phyloP scores from a whole-genome alignment of 192 early-diverging fungal species.

The Pilaira anomala region DNA sequence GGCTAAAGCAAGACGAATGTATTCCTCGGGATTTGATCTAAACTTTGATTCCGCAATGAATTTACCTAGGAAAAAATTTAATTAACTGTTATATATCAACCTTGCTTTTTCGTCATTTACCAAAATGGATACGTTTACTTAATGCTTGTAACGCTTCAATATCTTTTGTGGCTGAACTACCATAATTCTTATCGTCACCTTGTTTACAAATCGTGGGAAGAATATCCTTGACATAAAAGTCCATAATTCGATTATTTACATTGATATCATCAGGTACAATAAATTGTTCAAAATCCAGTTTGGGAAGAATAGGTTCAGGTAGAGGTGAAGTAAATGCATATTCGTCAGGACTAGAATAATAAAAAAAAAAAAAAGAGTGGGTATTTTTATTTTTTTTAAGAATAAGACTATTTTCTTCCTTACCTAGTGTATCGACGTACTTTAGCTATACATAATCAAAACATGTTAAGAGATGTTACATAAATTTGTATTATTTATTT shows the following conservation, averaged over 20 bases:
- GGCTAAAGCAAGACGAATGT: slow-evolving; percentile 38
- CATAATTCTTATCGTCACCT: slow-evolving; percentile 90
- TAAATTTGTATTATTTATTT: too few species aligned
- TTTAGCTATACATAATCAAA: slow-evolving; percentile 34
- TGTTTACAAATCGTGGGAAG: slow-evolving; percentile 68
- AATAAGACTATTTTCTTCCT: not conserved
- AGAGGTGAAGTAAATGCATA: slow-evolving; percentile 85
- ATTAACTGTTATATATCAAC: not conserved
- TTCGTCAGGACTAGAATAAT: slow-evolving; percentile 82
- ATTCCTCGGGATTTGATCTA: slow-evolving; percentile 58
- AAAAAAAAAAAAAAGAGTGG: not conserved
- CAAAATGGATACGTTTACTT: slow-evolving; percentile 93
- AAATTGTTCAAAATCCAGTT: slow-evolving; percentile 74
- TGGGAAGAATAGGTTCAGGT: slow-evolving; percentile 84
- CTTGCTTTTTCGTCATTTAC: slow-evolving; percentile 33
- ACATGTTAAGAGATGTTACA: not conserved
- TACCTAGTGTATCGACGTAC: slow-evolving; percentile 69
- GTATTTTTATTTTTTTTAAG: not conserved
- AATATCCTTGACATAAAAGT: slow-evolving; percentile 80
- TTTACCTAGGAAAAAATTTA: slow-evolving; percentile 59
- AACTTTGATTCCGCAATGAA: slow-evolving; percentile 98
- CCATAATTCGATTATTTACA: slow-evolving; percentile 79
- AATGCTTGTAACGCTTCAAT: slow-evolving; percentile 90
- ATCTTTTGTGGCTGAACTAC: slow-evolving; percentile 90
- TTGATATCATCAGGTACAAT: slow-evolving; percentile 80